A percentile compares a stretch with the other conserved stretches of the same genome.
Conservation (phyloP, 306 rosid genomes). For the Medicago lupulina region DNA sequence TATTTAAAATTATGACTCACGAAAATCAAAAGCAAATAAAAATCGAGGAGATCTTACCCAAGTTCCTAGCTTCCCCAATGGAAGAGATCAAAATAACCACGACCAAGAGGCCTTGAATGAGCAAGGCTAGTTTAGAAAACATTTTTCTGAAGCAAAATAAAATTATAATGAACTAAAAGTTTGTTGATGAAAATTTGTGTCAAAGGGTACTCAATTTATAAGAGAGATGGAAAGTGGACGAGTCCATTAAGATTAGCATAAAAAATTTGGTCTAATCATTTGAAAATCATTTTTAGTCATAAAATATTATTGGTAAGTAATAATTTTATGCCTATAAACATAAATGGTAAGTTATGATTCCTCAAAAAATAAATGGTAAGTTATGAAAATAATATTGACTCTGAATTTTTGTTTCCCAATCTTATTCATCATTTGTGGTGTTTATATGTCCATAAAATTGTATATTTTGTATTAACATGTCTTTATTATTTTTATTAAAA, state of each 20-base stretch:
- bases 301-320: neutral
- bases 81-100: neutral
- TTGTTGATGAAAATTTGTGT: neutral
- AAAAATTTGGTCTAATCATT: neutral
- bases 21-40: neutral
- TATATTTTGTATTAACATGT: too few relatives aligned
- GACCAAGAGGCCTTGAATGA: neutral
- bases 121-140: neutral
- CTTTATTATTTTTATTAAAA: too few relatives aligned
- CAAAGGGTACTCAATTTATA: neutral
- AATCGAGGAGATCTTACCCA: neutral
- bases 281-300: neutral
- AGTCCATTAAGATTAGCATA: neutral
- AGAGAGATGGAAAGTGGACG: neutral
- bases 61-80: neutral
- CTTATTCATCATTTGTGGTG: too few relatives aligned
- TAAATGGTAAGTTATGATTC: neutral
- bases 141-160: neutral
- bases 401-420: too few relatives aligned
- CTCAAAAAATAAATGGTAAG: neutral
- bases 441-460: too few relatives aligned
- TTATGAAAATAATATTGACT: neutral
- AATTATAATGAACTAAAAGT: neutral
- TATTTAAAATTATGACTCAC: neutral
- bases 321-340: neutral